Evolutionary conservation across 768 basidiomycete species (phyloP).

Genomic region (Termitomyces sp.): DNA sequence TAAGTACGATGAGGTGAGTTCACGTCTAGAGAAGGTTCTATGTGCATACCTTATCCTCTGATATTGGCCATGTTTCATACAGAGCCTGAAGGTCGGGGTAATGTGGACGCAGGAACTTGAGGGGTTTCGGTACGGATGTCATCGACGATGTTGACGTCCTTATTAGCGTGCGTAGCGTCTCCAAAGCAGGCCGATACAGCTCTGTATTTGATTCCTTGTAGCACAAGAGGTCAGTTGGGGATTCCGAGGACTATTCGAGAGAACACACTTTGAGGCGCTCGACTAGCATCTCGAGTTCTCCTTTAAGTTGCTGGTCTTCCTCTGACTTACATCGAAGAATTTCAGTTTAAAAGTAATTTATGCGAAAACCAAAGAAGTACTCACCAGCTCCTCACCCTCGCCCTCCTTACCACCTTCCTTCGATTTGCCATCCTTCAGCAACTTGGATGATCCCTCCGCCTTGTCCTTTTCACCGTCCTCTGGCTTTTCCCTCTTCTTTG

Average conservation of each 20-base stretch:
- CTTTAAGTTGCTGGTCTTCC: slow-evolving; percentile 90
- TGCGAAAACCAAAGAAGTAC: slow-evolving; percentile 23
- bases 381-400: slow-evolving; percentile 77
- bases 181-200: slow-evolving; percentile 85
- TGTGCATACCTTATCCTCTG: slow-evolving; percentile 64
- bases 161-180: slow-evolving; percentile 90
- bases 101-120: slow-evolving; percentile 95
- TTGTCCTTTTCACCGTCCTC: slow-evolving; percentile 43
- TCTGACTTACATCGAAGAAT: slow-evolving; percentile 59
- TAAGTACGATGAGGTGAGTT: slow-evolving; percentile 24
- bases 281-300: slow-evolving; percentile 94
- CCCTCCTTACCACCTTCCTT: slow-evolving; percentile 44
- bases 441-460: slow-evolving; percentile 51
- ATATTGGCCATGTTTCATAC: slow-evolving; percentile 76
- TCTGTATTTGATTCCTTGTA: slow-evolving; percentile 79
- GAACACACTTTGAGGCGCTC: slow-evolving; percentile 80
- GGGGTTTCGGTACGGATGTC: slow-evolving; percentile 98
- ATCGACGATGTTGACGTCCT: slow-evolving; percentile 96
- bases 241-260: background rate
- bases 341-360: background rate
- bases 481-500: slow-evolving; percentile 57
- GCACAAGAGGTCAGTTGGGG: background rate
- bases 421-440: slow-evolving; percentile 40
- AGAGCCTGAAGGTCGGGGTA: slow-evolving; percentile 83
- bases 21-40: background rate